Conservation (phyloP, 2,329 filamentous ascomycete genomes). For the Hypoxylon sp. region DNA sequence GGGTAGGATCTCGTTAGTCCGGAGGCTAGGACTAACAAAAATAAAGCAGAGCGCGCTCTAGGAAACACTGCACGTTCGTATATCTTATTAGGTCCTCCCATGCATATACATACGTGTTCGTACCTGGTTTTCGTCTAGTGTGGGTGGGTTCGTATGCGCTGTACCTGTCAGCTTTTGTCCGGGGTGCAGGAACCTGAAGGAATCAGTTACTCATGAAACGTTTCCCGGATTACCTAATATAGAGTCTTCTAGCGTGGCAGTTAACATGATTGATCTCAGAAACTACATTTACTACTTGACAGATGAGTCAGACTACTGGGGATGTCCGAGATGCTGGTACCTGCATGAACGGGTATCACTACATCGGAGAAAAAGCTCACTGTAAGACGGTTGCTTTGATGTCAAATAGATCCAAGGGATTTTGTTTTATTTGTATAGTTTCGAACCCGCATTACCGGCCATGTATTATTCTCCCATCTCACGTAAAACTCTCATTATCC, state of each 20-base stretch:
- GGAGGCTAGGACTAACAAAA: not conserved
- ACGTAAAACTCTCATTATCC: constrained; percentile 24
- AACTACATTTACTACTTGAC: constrained; percentile 18
- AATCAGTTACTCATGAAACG: constrained; percentile 19
- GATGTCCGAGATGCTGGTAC: constrained; percentile 32
- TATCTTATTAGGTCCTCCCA: constrained; percentile 15
- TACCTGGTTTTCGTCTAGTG: constrained; percentile 21
- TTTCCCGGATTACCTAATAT: constrained; percentile 24
- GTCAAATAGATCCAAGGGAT: constrained; percentile 11
- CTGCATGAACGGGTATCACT: constrained; percentile 34
- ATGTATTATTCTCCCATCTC: constrained; percentile 23
- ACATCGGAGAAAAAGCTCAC: constrained; percentile 3
- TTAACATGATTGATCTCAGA: constrained; percentile 15
- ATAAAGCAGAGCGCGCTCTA: not conserved
- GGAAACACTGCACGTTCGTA: constrained; percentile 9
- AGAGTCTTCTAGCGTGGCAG: constrained; percentile 22
- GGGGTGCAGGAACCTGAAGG: constrained; percentile 32
- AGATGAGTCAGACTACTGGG: constrained; percentile 39
- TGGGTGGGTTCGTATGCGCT: constrained; percentile 15
- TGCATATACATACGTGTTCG: constrained; percentile 21
- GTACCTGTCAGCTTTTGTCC: constrained; percentile 26
- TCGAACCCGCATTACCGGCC: constrained; percentile 18
- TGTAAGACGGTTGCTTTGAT: constrained; percentile 23
- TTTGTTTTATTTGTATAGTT: constrained; percentile 4
- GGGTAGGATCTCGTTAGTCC: not conserved